Percentiles rank a stretch among this genome's conserved stretches.
Conservation (phyloP, 2,329 filamentous ascomycete species). For the Trichoderma harzianum region DNA sequence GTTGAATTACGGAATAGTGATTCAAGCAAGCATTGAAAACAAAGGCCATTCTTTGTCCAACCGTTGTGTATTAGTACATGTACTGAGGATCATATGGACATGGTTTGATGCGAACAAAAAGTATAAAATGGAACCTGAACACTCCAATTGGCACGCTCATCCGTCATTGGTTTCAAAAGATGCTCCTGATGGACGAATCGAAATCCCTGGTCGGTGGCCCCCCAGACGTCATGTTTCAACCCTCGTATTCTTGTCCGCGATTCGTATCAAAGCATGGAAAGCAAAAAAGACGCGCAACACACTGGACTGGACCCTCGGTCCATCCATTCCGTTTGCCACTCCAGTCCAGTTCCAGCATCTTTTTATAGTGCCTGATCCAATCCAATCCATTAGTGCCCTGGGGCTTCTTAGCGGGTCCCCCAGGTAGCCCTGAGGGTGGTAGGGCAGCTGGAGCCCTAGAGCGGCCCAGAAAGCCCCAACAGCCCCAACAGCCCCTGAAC, state of each 20-base stretch:
- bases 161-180: not conserved
- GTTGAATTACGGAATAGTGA: not conserved
- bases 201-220: not conserved
- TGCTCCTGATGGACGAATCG: not conserved
- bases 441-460: not conserved
- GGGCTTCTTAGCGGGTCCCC: not conserved
- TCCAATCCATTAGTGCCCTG: not conserved
- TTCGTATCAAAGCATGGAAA: not conserved
- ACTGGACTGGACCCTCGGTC: not conserved
- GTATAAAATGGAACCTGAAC: not conserved
- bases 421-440: not conserved
- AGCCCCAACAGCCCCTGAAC: not conserved
- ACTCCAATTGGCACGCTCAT: not conserved
- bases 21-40: not conserved
- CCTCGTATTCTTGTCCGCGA: slow-evolving; percentile 14
- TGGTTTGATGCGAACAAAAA: not conserved
- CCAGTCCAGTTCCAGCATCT: not conserved
- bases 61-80: not conserved
- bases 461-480: not conserved
- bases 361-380: not conserved
- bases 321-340: not conserved
- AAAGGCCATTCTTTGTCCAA: not conserved
- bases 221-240: not conserved
- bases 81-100: too few species aligned
- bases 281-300: not conserved